These are phyloP conservation scores for Epichloe elymi DNA, from an alignment of 2,329 filamentous ascomycete species.

Conservation along the genomic window DNA sequence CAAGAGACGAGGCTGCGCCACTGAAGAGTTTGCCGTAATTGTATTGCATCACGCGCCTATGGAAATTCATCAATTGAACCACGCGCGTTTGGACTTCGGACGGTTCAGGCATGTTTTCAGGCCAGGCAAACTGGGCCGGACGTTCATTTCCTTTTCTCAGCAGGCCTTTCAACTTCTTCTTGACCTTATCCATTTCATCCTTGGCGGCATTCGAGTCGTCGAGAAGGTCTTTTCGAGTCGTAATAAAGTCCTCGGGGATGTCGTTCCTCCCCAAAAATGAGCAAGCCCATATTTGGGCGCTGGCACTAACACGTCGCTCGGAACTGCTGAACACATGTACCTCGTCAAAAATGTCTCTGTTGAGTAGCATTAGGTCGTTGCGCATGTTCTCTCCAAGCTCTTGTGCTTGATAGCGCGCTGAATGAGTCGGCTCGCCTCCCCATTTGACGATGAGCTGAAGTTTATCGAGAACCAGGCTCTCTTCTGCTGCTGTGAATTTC, in stretches of 20 bases:
- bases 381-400: constrained; percentile 93
- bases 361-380: constrained; percentile 86
- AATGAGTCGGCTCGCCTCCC: constrained; percentile 96
- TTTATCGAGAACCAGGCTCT: constrained; percentile 88
- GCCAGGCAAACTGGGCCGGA: constrained; percentile 96
- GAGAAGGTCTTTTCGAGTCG: constrained; percentile 81
- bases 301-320: constrained; percentile 85
- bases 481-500: constrained; percentile 83
- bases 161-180: constrained; percentile 95
- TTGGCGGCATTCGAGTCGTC: constrained; percentile 98
- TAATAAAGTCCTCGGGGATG: constrained; percentile 72
- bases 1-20: constrained; percentile 50
- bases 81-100: constrained; percentile 86
- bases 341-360: constrained; percentile 81
- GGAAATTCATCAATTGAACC: constrained; percentile 94
- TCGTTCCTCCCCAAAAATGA: constrained; percentile 83
- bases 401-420: constrained; percentile 87
- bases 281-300: constrained; percentile 88
- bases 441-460: constrained; percentile 96
- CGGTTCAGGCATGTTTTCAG: constrained; percentile 84
- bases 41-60: constrained; percentile 85
- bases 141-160: constrained; percentile 86
- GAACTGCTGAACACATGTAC: constrained; percentile 94
- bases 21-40: constrained; percentile 75
- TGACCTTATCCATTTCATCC: constrained; percentile 98